These are phyloP conservation scores for Boletus reticulatus DNA, from an alignment of 768 basidiomycete species.

Conservation along the genomic window DNA sequence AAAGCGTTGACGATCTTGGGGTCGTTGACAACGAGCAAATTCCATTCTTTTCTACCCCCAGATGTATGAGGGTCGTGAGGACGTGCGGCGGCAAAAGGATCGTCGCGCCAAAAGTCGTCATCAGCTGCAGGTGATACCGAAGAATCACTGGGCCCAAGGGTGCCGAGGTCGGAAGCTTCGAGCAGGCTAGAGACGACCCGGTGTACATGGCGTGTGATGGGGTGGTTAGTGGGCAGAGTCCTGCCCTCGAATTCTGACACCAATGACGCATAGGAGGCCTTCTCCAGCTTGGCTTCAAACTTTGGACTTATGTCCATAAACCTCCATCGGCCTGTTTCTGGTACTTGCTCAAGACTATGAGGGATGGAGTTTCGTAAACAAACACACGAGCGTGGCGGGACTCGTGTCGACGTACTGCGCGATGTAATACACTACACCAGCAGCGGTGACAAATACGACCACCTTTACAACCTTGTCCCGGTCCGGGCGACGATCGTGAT, in stretches of 20 bases:
- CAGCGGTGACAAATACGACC: slow-evolving; percentile 15
- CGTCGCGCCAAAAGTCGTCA: slow-evolving; percentile 26
- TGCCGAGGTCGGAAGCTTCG: slow-evolving; percentile 68
- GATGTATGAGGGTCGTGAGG: not conserved
- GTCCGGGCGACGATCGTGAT: slow-evolving; percentile 7
- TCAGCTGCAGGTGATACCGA: not conserved
- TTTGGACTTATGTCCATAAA: slow-evolving; percentile 77
- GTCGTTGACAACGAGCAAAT: slow-evolving; percentile 79
- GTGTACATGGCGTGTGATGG: slow-evolving; percentile 63
- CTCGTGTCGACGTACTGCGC: slow-evolving; percentile 24
- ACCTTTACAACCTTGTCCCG: slow-evolving; percentile 12
- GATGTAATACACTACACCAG: slow-evolving; percentile 26
- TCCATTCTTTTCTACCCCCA: slow-evolving; percentile 45
- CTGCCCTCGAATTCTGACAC: slow-evolving; percentile 48
- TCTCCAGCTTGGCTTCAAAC: slow-evolving; percentile 54
- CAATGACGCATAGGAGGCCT: slow-evolving; percentile 41
- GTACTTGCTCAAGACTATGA: slow-evolving; percentile 74
- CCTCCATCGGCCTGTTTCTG: slow-evolving; percentile 83
- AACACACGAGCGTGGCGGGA: not conserved
- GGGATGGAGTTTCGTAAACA: not conserved
- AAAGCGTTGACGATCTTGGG: slow-evolving; percentile 71
- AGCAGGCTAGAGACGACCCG: slow-evolving; percentile 69
- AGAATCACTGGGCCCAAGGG: slow-evolving; percentile 33
- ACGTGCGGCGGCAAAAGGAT: slow-evolving; percentile 13
- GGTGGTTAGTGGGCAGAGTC: slow-evolving; percentile 67